Evolutionary conservation across 345 rosid species (phyloP).

Genomic region (Angophora floribunda): DNA sequence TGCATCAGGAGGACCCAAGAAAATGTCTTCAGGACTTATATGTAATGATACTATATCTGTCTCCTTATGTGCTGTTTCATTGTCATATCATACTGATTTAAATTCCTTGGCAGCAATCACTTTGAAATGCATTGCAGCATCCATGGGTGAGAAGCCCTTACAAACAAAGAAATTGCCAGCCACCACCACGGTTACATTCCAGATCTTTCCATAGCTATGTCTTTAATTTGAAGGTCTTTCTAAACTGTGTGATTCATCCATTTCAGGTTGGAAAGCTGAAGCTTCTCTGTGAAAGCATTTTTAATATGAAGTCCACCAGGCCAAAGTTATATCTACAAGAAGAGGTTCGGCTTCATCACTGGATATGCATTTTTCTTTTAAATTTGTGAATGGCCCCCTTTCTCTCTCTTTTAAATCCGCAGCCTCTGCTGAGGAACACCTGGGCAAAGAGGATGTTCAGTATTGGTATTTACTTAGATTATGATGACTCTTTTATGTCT

Average conservation of each 20-base stretch:
- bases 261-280: slow-evolving; percentile 80
- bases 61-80: neutral
- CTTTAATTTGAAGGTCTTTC: neutral
- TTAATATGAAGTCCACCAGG: slow-evolving; percentile 52
- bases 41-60: neutral
- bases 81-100: neutral
- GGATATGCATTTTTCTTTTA: neutral
- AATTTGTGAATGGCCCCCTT: neutral
- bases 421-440: neutral
- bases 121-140: slow-evolving; percentile 74
- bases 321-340: slow-evolving; percentile 58
- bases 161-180: slow-evolving; percentile 82
- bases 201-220: neutral
- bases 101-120: slow-evolving; percentile 55
- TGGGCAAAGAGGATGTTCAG: neutral
- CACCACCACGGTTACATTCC: slow-evolving; percentile 50
- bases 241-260: neutral
- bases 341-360: slow-evolving; percentile 31
- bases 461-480: neutral
- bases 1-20: slow-evolving; percentile 54
- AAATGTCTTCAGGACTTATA: slow-evolving; percentile 82
- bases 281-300: slow-evolving; percentile 69
- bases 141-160: slow-evolving; percentile 72
- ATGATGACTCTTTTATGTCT: neutral
- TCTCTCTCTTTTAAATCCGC: neutral